Evolutionary conservation across 345 rosid species (phyloP), one percentile per base, ranked within the genome.

Genomic region (Laguncularia racemosa): DNA sequence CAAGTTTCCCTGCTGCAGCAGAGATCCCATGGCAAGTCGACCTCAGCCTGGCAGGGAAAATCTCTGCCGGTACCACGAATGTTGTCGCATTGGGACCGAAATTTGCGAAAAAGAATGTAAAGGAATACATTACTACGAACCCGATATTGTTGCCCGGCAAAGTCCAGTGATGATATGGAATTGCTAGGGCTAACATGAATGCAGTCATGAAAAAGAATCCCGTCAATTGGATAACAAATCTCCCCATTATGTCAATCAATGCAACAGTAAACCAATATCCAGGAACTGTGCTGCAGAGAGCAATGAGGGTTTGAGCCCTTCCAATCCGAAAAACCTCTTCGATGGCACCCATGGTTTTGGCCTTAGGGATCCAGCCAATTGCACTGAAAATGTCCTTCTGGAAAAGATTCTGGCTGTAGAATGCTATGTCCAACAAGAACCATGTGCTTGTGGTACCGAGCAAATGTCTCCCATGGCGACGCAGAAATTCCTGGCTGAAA

Each of bases 191-290:
- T 43, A 85, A 74, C 84, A 77, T 82, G 62, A 82, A 79, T 12
- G 73, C 88, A 6, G 88, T 77, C 88, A 82, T 82, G 74, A 79
- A 74, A 73, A 82, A 82, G 79, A 82, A 82, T 1, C 85, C 85
- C 78, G 77, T 77, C 48, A 83, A 55, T 28, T 83, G 89, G 58
- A 83, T 78, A 0, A 69, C 54, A 15, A 87, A 80, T 28, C 88
- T 65, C 44, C 95, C 95, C 0, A 86, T 64, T 18, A 1, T 65
- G 48, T 87, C 91, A 6, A 84, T 87, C 16, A 87, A 57, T 0
- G 69, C 68, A 0, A 87, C 95, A 0, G 85, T 86, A 66, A 84
- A 81, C 86, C 88, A 82, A 50, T 84, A 84, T 2, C 95, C 95
- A 0, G 91, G 91, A 0, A 82, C 83, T 0, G 84, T 82, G 28